These are phyloP conservation scores for Chalaropsis ovoidea DNA, from an alignment of 2,329 filamentous ascomycete species.

Conservation along the genomic window DNA sequence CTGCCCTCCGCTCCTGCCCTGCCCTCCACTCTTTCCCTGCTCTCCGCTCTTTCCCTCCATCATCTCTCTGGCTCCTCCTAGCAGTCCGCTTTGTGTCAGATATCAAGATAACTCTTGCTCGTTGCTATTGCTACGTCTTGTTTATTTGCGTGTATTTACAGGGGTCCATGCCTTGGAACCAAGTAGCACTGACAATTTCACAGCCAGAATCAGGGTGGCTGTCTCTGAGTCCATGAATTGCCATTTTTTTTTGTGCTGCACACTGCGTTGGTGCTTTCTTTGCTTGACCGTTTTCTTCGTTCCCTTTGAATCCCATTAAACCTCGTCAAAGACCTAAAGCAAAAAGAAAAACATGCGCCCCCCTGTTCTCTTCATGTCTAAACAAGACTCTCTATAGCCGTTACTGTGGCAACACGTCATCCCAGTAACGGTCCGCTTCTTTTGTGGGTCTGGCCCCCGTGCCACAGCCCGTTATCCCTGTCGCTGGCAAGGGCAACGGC, in stretches of 20 bases:
- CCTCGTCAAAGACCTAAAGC: not conserved
- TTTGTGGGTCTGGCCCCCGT: conserved; percentile 18
- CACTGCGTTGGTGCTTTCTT: too few species aligned
- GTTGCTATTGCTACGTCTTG: conserved; percentile 3
- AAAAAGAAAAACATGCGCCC: not conserved
- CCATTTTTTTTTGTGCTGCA: not conserved
- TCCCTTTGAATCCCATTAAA: not conserved
- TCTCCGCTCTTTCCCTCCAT: not conserved
- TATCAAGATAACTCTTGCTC: not conserved
- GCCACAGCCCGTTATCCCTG: conserved; percentile 16
- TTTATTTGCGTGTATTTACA: not conserved
- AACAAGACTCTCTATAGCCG: conserved; percentile 23
- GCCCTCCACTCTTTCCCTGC: not conserved
- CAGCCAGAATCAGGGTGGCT: not conserved
- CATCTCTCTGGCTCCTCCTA: not conserved
- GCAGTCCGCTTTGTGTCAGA: not conserved
- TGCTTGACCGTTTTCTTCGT: not conserved
- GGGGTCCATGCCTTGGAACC: not conserved
- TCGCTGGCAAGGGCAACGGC: not conserved
- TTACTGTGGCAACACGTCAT: conserved; percentile 25
- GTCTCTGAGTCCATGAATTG: not conserved
- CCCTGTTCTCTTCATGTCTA: not conserved
- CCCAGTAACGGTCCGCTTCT: conserved; percentile 18
- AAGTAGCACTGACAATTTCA: conserved; percentile 2
- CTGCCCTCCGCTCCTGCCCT: not conserved